phyloP scores from a whole-genome alignment of 345 rosid species.

The Camelina laxa region DNA sequence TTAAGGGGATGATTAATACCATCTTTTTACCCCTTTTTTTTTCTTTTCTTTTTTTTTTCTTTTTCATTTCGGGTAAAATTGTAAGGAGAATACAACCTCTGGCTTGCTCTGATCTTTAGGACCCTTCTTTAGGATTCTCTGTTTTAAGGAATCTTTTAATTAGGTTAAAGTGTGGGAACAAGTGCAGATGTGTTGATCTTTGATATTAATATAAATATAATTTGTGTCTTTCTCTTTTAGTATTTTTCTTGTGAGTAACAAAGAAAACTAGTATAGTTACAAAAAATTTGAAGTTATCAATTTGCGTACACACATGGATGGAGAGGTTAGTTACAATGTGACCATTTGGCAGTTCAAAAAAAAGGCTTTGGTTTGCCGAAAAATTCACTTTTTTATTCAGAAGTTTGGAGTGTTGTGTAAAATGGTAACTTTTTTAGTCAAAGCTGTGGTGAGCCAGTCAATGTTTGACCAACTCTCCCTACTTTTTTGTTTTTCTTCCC shows the following conservation, averaged over 20 bases:
- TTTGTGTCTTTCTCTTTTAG: conserved; percentile 7
- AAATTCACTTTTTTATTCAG: background rate
- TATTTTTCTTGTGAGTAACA: background rate
- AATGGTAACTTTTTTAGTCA: conserved; percentile 30
- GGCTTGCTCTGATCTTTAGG: conserved; percentile 30
- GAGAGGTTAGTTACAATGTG: conserved; percentile 19
- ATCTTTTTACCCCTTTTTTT: conserved; percentile 11
- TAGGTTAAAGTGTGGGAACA: conserved; percentile 32
- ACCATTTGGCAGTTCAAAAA: background rate
- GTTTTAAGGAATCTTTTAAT: conserved; percentile 37
- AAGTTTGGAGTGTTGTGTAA: conserved; percentile 18
- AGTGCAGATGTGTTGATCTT: conserved; percentile 46
- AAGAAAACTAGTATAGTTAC: background rate
- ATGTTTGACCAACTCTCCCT: conserved; percentile 28
- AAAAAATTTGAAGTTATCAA: background rate
- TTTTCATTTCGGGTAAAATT: conserved; percentile 10
- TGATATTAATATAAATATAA: conserved; percentile 37
- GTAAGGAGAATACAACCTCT: conserved; percentile 43
- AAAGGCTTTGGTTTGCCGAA: background rate
- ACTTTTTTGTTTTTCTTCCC: background rate
- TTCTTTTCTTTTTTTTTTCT: conserved; percentile 6
- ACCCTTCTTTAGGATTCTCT: conserved; percentile 33
- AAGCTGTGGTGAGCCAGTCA: conserved; percentile 32
- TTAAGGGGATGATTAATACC: conserved; percentile 34
- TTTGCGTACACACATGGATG: background rate